phyloP scores from a whole-genome alignment of 192 early-diverging fungal species.

The Physocladia obscura region DNA sequence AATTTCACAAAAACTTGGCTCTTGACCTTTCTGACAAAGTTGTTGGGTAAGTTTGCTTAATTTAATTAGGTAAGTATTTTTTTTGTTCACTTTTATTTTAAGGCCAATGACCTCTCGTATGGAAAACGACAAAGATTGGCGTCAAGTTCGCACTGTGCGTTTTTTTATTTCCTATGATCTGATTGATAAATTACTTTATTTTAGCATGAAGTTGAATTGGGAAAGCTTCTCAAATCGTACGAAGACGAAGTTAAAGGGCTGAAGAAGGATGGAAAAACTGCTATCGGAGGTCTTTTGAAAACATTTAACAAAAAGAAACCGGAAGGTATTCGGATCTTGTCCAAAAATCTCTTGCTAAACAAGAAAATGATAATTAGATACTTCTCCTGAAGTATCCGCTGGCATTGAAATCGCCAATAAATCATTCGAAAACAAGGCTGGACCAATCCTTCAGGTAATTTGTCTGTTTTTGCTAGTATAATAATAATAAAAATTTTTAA shows the following conservation, averaged over 20 bases:
- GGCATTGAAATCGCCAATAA: constrained; percentile 31
- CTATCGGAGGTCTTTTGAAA: constrained; percentile 2
- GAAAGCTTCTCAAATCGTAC: not conserved
- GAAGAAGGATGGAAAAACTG: constrained; percentile 18
- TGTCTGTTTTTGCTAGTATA: not conserved
- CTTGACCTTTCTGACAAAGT: constrained; percentile 21
- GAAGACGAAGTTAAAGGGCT: constrained; percentile 14
- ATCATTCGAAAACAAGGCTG: constrained; percentile 25
- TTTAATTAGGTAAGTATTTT: not conserved
- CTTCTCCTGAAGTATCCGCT: constrained; percentile 28
- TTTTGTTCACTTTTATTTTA: not conserved
- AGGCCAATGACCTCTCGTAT: constrained; percentile 4
- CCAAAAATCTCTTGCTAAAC: not conserved
- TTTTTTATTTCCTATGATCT: not conserved
- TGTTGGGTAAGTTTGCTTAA: not conserved
- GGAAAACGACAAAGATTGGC: constrained; percentile 18
- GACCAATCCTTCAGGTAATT: constrained; percentile 32
- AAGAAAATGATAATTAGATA: not conserved
- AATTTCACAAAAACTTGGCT: constrained; percentile 16
- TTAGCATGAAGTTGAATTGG: constrained; percentile 18
- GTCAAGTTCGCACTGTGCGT: not conserved
- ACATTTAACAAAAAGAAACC: constrained; percentile 12
- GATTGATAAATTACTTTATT: not conserved
- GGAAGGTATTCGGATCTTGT: constrained; percentile 1
- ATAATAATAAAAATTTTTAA: not conserved